phyloP scores from a whole-genome alignment of 2,329 filamentous ascomycete species.

The Neodidymelliopsis sp. region DNA sequence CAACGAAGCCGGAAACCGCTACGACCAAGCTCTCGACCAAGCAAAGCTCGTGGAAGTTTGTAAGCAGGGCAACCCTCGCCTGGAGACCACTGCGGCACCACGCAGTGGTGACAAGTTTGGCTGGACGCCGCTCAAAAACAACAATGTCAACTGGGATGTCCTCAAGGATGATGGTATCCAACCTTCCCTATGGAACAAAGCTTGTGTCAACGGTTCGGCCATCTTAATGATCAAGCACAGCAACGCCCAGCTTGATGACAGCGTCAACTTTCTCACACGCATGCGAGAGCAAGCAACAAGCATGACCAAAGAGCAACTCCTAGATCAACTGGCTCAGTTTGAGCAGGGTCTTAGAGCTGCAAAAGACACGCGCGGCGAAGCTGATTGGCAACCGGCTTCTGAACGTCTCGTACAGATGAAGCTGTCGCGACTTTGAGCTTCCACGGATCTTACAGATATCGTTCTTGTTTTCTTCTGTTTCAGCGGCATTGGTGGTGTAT shows the following conservation, averaged over 20 bases:
- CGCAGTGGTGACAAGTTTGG: conserved; percentile 12
- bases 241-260: conserved; percentile 8
- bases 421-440: neutral
- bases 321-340: neutral
- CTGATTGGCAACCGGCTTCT: conserved; percentile 3
- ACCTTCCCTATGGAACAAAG: conserved; percentile 25
- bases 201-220: conserved; percentile 17
- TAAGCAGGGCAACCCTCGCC: conserved; percentile 16
- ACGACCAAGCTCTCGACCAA: conserved; percentile 11
- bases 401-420: neutral
- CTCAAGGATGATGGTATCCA: conserved; percentile 13
- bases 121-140: conserved; percentile 28
- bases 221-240: conserved; percentile 16
- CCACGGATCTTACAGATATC: neutral
- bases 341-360: neutral
- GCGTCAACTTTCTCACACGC: neutral
- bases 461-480: neutral
- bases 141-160: conserved; percentile 31
- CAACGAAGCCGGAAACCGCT: conserved; percentile 19
- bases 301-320: neutral
- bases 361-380: conserved; percentile 8
- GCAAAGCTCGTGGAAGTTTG: conserved; percentile 6
- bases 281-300: neutral
- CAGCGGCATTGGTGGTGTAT: conserved; percentile 16
- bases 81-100: conserved; percentile 18